Percentiles rank a stretch among this genome's conserved stretches.
These are phyloP conservation scores for Hydnomerulius pinastri DNA, from an alignment of 768 basidiomycete genomes.

Conservation along the genomic window DNA sequence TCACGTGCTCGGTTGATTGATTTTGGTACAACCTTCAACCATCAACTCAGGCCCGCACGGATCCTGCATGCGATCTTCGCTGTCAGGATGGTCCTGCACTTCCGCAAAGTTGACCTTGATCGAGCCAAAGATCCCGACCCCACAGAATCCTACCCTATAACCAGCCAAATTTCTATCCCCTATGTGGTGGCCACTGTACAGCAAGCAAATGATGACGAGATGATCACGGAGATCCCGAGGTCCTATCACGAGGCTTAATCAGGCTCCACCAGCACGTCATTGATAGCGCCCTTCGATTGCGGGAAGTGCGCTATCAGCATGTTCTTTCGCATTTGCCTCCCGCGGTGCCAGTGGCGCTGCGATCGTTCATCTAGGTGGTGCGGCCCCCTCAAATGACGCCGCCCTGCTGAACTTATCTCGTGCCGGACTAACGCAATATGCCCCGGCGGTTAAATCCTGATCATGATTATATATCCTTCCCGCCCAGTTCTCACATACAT, in stretches of 20 bases:
- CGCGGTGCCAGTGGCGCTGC: no score
- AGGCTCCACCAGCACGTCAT: not conserved
- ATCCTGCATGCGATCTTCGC: not conserved
- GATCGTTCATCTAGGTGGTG: no score
- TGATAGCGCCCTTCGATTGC: not conserved
- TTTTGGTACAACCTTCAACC: not conserved
- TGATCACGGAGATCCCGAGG: not conserved
- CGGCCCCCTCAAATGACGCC: no score
- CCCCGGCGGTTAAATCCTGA: no score
- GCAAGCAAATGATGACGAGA: not conserved
- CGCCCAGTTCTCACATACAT: no score
- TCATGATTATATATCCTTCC: no score
- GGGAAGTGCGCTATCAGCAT: not conserved
- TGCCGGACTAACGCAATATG: no score
- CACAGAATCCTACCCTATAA: not conserved
- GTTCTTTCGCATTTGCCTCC: not conserved
- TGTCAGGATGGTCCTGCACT: not conserved
- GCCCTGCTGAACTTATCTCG: no score
- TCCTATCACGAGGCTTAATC: not conserved
- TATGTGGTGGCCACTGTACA: not conserved
- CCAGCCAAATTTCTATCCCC: not conserved
- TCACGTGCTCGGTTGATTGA: not conserved
- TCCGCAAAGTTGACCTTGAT: not conserved
- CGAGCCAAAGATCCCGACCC: conserved; percentile 7
- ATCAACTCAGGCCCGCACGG: not conserved